Conservation (phyloP, 192 early-diverging fungal species). For the Coemansia sp. region DNA sequence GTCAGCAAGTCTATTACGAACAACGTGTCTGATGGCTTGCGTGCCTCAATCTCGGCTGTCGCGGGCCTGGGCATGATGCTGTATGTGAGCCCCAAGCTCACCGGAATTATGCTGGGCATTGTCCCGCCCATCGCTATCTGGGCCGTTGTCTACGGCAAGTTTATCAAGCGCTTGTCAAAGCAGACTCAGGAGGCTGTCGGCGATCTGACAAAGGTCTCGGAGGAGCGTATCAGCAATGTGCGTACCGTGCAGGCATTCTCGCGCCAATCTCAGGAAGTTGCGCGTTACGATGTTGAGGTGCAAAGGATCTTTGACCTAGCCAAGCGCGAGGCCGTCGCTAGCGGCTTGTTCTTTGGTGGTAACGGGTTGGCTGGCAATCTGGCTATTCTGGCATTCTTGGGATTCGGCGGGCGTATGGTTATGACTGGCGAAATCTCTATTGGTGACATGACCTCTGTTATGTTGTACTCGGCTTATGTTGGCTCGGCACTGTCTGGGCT, state of each 20-base stretch:
- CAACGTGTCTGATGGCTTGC: slow-evolving; percentile 73
- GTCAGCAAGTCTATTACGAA: slow-evolving; percentile 76
- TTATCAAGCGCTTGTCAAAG: slow-evolving; percentile 62
- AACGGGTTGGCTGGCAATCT: slow-evolving; percentile 66
- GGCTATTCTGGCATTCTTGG: slow-evolving; percentile 64
- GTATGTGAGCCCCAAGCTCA: slow-evolving; percentile 66
- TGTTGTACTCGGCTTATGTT: slow-evolving; percentile 70
- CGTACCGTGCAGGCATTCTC: slow-evolving; percentile 60
- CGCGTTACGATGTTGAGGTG: slow-evolving; percentile 40
- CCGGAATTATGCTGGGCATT: slow-evolving; percentile 70
- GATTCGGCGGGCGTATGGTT: slow-evolving; percentile 68
- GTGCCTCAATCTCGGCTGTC: slow-evolving; percentile 60
- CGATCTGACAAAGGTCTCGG: slow-evolving; percentile 67
- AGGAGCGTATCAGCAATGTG: slow-evolving; percentile 62
- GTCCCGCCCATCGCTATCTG: slow-evolving; percentile 73
- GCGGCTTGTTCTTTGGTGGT: slow-evolving; percentile 65
- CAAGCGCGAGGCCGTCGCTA: slow-evolving; percentile 58
- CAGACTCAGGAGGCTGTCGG: slow-evolving; percentile 67
- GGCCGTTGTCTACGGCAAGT: slow-evolving; percentile 69
- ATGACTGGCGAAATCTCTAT: slow-evolving; percentile 59
- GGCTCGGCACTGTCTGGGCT: slow-evolving; percentile 60
- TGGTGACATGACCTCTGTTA: slow-evolving; percentile 70
- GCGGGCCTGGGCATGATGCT: slow-evolving; percentile 71
- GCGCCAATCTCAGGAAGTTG: slow-evolving; percentile 41
- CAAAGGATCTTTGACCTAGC: slow-evolving; percentile 48